phyloP scores from a whole-genome alignment of 225 moss, liverwort and hornwort genomes.

The Pleurozium schreberi region DNA sequence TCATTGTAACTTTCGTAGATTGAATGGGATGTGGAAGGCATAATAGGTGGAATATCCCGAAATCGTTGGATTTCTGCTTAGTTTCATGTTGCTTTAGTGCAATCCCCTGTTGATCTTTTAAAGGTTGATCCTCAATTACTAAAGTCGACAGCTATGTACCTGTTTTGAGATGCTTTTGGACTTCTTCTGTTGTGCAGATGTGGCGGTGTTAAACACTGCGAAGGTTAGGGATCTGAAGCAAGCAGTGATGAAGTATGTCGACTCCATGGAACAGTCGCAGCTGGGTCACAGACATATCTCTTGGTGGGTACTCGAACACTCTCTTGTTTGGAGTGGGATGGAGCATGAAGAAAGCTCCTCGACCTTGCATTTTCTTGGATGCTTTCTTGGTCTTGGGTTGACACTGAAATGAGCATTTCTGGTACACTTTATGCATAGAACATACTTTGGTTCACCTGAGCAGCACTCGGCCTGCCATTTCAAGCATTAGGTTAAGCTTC shows the following conservation, averaged over 20 bases:
- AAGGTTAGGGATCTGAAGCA: constrained; percentile 73
- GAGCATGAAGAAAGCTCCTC: not conserved
- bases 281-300: constrained; percentile 89
- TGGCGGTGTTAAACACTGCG: constrained; percentile 66
- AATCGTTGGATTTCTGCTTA: not conserved
- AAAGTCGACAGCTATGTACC: not conserved
- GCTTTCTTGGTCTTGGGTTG: not conserved
- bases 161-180: not conserved
- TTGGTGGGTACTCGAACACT: constrained; percentile 29
- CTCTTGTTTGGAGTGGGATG: not conserved
- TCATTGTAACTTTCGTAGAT: not conserved
- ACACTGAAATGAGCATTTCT: not conserved
- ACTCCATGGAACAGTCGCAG: constrained; percentile 53
- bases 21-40: not conserved
- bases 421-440: not conserved
- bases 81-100: not conserved
- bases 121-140: not conserved
- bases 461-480: not conserved
- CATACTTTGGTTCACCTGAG: not conserved
- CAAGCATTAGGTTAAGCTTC: not conserved
- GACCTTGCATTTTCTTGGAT: not conserved
- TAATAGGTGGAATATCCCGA: not conserved
- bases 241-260: constrained; percentile 68
- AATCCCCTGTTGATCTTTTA: too few species aligned
- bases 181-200: constrained; percentile 29